These are phyloP conservation scores for Cutaneotrichosporon sp. DNA, from an alignment of 1,284 basidiomycete genomes.

Conservation along the genomic window DNA sequence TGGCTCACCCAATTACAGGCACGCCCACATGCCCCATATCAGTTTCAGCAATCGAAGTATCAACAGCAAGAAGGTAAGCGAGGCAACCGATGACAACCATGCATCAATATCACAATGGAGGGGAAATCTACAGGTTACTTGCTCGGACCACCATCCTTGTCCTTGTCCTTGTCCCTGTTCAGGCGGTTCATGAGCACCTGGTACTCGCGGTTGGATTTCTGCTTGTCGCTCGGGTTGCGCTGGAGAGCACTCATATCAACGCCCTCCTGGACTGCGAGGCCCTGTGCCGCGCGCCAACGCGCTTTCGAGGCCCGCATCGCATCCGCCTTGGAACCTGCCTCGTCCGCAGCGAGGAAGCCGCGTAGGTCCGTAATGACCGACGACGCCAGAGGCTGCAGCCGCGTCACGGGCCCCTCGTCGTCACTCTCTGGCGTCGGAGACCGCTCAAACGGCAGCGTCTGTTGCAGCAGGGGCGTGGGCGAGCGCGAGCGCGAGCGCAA, in stretches of 20 bases:
- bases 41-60: too few relatives aligned
- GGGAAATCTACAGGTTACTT: neutral
- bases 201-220: slow-evolving; percentile 49
- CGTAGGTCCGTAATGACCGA: slow-evolving; percentile 75
- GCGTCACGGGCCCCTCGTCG: slow-evolving; percentile 43
- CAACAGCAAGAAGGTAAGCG: too few relatives aligned
- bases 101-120: neutral
- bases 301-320: slow-evolving; percentile 71
- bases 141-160: neutral
- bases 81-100: too few relatives aligned
- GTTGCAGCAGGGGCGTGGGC: slow-evolving; percentile 18
- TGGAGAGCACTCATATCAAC: slow-evolving; percentile 22
- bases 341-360: slow-evolving; percentile 72
- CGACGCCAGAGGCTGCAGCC: slow-evolving; percentile 61
- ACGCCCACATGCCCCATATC: too few relatives aligned
- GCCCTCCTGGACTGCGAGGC: slow-evolving; percentile 47
- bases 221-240: slow-evolving; percentile 41
- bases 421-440: slow-evolving; percentile 37
- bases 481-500: slow-evolving; percentile 7
- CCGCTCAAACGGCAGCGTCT: slow-evolving; percentile 24
- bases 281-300: slow-evolving; percentile 62
- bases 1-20: too few relatives aligned
- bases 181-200: slow-evolving; percentile 48
- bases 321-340: slow-evolving; percentile 62
- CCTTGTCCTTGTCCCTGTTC: slow-evolving; percentile 36